phyloP scores from a whole-genome alignment of 1,284 basidiomycete genomes.

The Cystobasidium slooffiae region DNA sequence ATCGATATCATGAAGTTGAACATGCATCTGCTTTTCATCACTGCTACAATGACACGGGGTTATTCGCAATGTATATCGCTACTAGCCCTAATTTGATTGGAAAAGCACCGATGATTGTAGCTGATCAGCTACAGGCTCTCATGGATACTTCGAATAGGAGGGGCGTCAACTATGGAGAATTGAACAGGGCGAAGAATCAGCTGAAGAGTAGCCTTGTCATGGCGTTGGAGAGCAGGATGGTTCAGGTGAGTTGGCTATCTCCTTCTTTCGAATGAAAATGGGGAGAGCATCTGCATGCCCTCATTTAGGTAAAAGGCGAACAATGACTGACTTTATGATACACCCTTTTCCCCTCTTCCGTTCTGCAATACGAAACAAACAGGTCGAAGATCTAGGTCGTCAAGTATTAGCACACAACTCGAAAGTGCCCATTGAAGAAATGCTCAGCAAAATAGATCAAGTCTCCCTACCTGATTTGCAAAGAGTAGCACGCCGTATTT shows the following conservation, averaged over 20 bases:
- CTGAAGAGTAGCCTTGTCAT: constrained; percentile 92
- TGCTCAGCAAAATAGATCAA: constrained; percentile 85
- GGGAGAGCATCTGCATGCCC: too few species aligned
- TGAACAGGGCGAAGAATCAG: constrained; percentile 91
- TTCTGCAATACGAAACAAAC: neutral
- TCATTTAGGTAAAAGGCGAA: too few species aligned
- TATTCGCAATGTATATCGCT: constrained; percentile 92
- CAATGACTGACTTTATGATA: too few species aligned
- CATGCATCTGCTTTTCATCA: constrained; percentile 98
- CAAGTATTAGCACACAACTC: constrained; percentile 89
- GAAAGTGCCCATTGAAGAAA: constrained; percentile 85
- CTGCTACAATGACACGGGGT: constrained; percentile 90
- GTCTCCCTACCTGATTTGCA: constrained; percentile 73
- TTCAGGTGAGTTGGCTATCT: constrained; percentile 72
- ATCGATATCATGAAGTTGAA: constrained; percentile 91
- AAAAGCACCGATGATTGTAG: constrained; percentile 79
- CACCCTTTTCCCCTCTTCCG: too few species aligned
- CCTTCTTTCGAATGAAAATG: neutral
- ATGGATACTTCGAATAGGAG: constrained; percentile 54
- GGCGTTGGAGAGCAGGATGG: constrained; percentile 87
- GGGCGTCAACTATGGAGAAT: constrained; percentile 69
- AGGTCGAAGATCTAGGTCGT: constrained; percentile 61
- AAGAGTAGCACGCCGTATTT: constrained; percentile 74
- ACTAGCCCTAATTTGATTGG: constrained; percentile 72
- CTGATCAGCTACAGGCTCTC: constrained; percentile 69